A percentile compares a stretch with the other conserved stretches of the same genome.
phyloP scores from a whole-genome alignment of 208 protist species.

The Trypanosoma cruzi region DNA sequence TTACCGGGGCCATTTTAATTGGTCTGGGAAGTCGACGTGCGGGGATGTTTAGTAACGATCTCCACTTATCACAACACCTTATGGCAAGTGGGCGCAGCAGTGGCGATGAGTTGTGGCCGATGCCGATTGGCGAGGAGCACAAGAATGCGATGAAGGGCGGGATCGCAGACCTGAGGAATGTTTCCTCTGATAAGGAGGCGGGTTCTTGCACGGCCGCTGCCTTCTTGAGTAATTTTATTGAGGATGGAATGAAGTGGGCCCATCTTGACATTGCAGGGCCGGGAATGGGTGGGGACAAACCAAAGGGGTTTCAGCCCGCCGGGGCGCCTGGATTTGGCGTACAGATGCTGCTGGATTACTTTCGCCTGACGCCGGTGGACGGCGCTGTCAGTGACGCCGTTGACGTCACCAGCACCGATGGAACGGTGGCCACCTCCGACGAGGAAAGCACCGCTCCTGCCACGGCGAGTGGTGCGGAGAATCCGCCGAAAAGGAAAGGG shows the following conservation, averaged over 20 bases:
- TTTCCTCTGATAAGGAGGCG: constrained; percentile 44
- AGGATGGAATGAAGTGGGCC: constrained; percentile 55
- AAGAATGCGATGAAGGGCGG: constrained; percentile 64
- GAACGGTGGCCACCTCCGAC: not conserved
- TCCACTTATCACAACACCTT: constrained; percentile 42
- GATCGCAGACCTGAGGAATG: constrained; percentile 72
- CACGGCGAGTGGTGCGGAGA: not conserved
- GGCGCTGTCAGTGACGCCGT: not conserved
- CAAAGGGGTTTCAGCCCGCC: constrained; percentile 62
- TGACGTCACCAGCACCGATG: not conserved
- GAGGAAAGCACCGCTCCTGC: not conserved
- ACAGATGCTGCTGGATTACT: constrained; percentile 78
- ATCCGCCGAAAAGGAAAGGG: not conserved
- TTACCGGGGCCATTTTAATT: constrained; percentile 89
- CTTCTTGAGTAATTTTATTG: constrained; percentile 81
- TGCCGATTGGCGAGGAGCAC: constrained; percentile 88
- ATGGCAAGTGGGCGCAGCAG: constrained; percentile 51
- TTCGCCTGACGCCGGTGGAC: constrained; percentile 26
- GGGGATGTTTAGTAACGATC: constrained; percentile 65
- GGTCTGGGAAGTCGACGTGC: constrained; percentile 78
- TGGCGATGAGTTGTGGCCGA: constrained; percentile 86
- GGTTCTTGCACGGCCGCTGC: constrained; percentile 87
- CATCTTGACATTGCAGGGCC: constrained; percentile 88
- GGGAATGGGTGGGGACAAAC: constrained; percentile 61
- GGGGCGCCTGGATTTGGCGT: constrained; percentile 85